These are phyloP conservation scores for Beauveria caledonica DNA, from an alignment of 2,329 filamentous ascomycete species.

Conservation along the genomic window DNA sequence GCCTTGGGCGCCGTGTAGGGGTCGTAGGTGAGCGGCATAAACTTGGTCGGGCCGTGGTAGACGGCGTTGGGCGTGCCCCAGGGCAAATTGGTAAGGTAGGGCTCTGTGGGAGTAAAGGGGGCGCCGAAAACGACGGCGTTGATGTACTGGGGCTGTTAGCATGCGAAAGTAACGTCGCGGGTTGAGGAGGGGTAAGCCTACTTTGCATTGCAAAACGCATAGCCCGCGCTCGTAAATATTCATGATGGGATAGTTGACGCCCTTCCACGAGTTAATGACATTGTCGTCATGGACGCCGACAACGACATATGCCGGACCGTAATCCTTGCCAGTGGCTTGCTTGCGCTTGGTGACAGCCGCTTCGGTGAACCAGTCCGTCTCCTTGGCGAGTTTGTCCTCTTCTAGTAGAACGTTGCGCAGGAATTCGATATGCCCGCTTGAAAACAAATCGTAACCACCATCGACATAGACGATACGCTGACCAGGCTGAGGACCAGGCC, in stretches of 20 bases:
- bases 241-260: constrained; percentile 98
- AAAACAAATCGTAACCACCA: constrained; percentile 94
- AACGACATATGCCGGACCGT: constrained; percentile 77
- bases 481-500: constrained; percentile 61
- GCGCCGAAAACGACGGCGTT: constrained; percentile 83
- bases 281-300: constrained; percentile 91
- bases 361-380: constrained; percentile 66
- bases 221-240: constrained; percentile 95
- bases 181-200: constrained; percentile 31
- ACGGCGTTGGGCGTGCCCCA: constrained; percentile 68
- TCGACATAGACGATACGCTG: constrained; percentile 92
- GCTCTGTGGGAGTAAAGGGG: constrained; percentile 74
- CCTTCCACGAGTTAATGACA: constrained; percentile 94
- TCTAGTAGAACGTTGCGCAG: constrained; percentile 65
- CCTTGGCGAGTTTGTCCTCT: constrained; percentile 61
- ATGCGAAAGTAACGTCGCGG: constrained; percentile 10
- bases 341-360: constrained; percentile 55
- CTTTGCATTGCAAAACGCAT: constrained; percentile 90
- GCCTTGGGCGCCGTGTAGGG: constrained; percentile 73
- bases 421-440: constrained; percentile 94
- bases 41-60: constrained; percentile 93
- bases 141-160: constrained; percentile 55
- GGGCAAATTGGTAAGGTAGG: constrained; percentile 69
- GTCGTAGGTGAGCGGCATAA: constrained; percentile 73
- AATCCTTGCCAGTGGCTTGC: constrained; percentile 58